phyloP scores from a whole-genome alignment of 2,329 filamentous ascomycete genomes.

The Penicillium italicum region DNA sequence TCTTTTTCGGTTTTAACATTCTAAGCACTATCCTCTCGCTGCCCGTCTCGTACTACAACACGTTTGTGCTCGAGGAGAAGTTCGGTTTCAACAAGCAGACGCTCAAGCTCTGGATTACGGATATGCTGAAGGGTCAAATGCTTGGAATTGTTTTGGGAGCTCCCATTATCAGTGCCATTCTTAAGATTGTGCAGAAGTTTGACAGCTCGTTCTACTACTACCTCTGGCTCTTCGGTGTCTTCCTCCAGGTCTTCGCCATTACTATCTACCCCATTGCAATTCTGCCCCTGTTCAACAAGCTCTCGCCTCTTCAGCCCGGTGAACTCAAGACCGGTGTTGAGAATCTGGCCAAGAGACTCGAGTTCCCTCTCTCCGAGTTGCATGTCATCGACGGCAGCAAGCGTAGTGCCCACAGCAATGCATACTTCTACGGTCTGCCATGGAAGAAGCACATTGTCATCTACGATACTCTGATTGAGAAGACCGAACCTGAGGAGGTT shows the following conservation, averaged over 20 bases:
- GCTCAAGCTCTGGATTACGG: constrained; percentile 76
- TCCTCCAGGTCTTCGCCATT: constrained; percentile 88
- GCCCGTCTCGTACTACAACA: constrained; percentile 83
- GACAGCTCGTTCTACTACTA: constrained; percentile 97
- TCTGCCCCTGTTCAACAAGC: constrained; percentile 94
- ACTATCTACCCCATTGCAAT: constrained; percentile 95
- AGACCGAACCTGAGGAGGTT: constrained; percentile 87
- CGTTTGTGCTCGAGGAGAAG: constrained; percentile 92
- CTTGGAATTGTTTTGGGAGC: constrained; percentile 75
- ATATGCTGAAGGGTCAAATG: constrained; percentile 86
- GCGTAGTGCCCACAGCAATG: constrained; percentile 82
- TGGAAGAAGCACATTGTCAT: constrained; percentile 99
- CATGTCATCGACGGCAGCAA: constrained; percentile 94
- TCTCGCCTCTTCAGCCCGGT: constrained; percentile 85
- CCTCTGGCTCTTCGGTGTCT: constrained; percentile 87
- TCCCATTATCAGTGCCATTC: constrained; percentile 85
- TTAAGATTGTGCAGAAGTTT: constrained; percentile 90
- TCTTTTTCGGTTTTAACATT: constrained; percentile 81
- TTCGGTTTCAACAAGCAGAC: constrained; percentile 99
- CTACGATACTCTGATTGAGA: constrained; percentile 95
- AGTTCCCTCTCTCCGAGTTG: constrained; percentile 88
- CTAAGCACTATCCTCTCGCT: constrained; percentile 75
- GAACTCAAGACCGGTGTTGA: constrained; percentile 86
- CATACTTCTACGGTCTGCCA: constrained; percentile 93
- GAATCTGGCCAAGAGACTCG: constrained; percentile 72